Percentiles rank a stretch among this genome's conserved stretches.
phyloP scores from a whole-genome alignment of 2,329 filamentous ascomycete genomes.

The Neocucurbitaria cava region DNA sequence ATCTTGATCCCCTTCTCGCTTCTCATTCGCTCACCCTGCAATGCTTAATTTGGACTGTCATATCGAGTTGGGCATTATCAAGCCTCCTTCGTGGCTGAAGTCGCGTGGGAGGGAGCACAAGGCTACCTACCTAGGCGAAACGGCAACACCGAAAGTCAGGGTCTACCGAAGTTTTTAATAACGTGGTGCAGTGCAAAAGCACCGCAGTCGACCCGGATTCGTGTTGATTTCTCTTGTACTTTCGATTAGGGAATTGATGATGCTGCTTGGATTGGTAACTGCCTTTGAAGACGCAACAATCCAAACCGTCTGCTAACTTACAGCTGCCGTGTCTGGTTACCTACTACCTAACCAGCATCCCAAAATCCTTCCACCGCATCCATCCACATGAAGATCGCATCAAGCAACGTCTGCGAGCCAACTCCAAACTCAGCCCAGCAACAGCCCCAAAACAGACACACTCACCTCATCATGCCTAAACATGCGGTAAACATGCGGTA shows the following conservation, averaged over 20 bases:
- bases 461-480: background rate
- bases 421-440: too few relatives aligned
- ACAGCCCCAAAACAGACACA: conserved; percentile 1
- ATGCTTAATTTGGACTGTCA: conserved; percentile 13
- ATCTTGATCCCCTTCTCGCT: conserved; percentile 8
- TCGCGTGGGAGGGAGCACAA: conserved; percentile 9
- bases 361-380: background rate
- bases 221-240: background rate
- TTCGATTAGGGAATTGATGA: background rate
- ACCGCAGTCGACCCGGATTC: background rate
- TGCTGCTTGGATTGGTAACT: too few relatives aligned
- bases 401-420: background rate
- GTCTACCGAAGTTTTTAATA: too few relatives aligned
- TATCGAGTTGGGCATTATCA: conserved; percentile 3
- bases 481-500: background rate
- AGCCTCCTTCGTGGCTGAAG: conserved; percentile 17
- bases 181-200: too few relatives aligned
- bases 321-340: background rate
- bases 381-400: too few relatives aligned
- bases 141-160: conserved; percentile 17
- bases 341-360: too few relatives aligned
- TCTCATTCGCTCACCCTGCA: conserved; percentile 13
- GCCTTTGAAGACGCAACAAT: too few relatives aligned
- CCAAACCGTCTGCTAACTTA: too few relatives aligned
- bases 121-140: conserved; percentile 11